Base-by-base conservation (phyloP, 495 filamentous ascomycete species). In the Peziza echinospora region DNA sequence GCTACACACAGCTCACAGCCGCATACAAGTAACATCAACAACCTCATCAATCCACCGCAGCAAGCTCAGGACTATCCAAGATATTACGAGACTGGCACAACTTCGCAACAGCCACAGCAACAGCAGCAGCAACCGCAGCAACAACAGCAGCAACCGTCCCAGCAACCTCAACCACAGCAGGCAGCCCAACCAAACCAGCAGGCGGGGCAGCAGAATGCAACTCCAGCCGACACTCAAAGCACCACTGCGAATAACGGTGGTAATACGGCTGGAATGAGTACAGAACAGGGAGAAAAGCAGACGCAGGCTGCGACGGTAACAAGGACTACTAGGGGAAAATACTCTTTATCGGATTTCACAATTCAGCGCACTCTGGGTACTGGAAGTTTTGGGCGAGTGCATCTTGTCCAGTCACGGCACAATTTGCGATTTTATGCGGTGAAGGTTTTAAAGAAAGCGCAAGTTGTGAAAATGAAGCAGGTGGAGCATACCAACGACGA, bases 381-480 rank as follows among this genome's bases (percentile, higher is more conserved):
- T 25, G 89, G 89, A 28, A 94, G 86, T 63, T 97, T 97, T 65
- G 89, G 89, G 13, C 71, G 91, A 39, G 89, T 97, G 22, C 91
- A 96, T 56, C 67, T 96, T 24, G 89, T 96, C 42, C 87, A 96
- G 63, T 93, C 85, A 23, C 85, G 80, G 56, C 91, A 97, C 65
- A 97, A 96, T 63, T 78, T 86, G 63, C 77, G 89, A 41, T 96
- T 84, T 70, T 97, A 97, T 66, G 89, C 89, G 11, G 76, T 97
- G 62, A 97, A 97, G 64, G 91, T 96, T 37, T 63, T 97, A 63
- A 96, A 96, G 65, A 97, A 97, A 71, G 78, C 76, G 44, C 91
- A 97, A 63, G 89, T 97, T 37, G 85, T 96, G 52, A 96, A 92
- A 70, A 96, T 96, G 89, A 96, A 96, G 69, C 91, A 97, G 62